Base-by-base conservation (phyloP, 139 green algal species). In the Chlorokybus atmophyticus region DNA sequence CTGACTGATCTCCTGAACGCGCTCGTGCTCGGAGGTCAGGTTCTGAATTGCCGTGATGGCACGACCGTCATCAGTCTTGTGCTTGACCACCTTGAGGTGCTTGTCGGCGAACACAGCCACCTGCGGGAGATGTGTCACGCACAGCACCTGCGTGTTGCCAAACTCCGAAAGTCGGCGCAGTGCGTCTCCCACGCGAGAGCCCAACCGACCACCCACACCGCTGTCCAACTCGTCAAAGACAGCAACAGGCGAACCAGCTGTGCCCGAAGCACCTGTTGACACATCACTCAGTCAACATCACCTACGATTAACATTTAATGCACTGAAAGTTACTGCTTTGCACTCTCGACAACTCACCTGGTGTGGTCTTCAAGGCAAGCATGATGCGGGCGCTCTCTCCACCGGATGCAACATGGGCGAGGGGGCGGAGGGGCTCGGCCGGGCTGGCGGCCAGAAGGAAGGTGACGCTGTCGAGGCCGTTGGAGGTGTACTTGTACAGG, bases 221-320 rank as follows among this genome's bases (percentile, higher is more conserved):
- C 49, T 66, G 59, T 66, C 59, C 32, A 66, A 8, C 59, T 66
- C 59, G 28, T 66, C 59, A 60, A 66, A 66, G 14, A 66, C 59
- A 4, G 40, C 44, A 21, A 52, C 10, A 6, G 44, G 10, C 49
- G 24, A 14, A 44, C 35, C 10, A 44, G 35, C 35, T 44, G 35
- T n/a, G n/a, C n/a, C n/a, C n/a, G n/a, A n/a, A n/a, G n/a, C n/a
- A n/a, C n/a, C n/a, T n/a, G n/a, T n/a, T n/a, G n/a, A n/a, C n/a
- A n/a, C n/a, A n/a, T n/a, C n/a, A n/a, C n/a, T n/a, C n/a, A n/a
- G n/a, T n/a, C n/a, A n/a, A n/a, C n/a, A n/a, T n/a, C n/a, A n/a
- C n/a, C n/a, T n/a, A n/a, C n/a, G n/a, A n/a, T n/a, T n/a, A n/a
- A n/a, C n/a, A n/a, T n/a, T n/a, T n/a, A n/a, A n/a, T n/a, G n/a